Conservation (phyloP, 805 yeast species). For the Candida caryicola region DNA sequence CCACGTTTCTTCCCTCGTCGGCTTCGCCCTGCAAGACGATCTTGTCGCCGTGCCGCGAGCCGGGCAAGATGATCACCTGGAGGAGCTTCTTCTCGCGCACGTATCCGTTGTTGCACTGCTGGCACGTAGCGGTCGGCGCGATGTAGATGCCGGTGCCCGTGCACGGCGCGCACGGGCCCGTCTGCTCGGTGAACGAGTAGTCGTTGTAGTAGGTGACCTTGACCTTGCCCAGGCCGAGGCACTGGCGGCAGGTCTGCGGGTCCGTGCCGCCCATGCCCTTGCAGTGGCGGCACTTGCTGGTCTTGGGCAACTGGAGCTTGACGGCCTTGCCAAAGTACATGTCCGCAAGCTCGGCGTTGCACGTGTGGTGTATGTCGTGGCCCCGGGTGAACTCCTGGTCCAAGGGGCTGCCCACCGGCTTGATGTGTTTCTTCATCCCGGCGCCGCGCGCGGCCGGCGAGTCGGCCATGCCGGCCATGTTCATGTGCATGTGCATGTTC, state of each 20-base stretch:
- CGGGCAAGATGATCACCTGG: slow-evolving; percentile 53
- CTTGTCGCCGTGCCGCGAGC: slow-evolving; percentile 50
- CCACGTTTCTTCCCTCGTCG: slow-evolving; percentile 56
- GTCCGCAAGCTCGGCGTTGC: slow-evolving; percentile 52
- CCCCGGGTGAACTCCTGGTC: slow-evolving; percentile 33
- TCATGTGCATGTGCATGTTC: slow-evolving; percentile 7
- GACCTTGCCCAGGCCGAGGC: slow-evolving; percentile 46
- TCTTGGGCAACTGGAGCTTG: slow-evolving; percentile 53
- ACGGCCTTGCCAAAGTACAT: slow-evolving; percentile 55
- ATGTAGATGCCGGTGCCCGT: slow-evolving; percentile 32
- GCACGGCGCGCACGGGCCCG: slow-evolving; percentile 32
- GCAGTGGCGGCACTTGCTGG: slow-evolving; percentile 49
- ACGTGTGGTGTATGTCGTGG: slow-evolving; percentile 54
- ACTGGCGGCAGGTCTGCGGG: slow-evolving; percentile 32
- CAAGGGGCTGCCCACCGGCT: slow-evolving; percentile 19
- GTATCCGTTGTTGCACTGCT: slow-evolving; percentile 37
- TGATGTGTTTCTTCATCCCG: slow-evolving; percentile 14
- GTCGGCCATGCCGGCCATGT: background rate
- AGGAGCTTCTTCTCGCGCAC: slow-evolving; percentile 49
- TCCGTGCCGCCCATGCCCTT: slow-evolving; percentile 50
- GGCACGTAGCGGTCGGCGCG: slow-evolving; percentile 21
- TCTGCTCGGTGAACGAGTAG: slow-evolving; percentile 40
- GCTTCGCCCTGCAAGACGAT: slow-evolving; percentile 58
- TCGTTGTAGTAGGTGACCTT: slow-evolving; percentile 43
- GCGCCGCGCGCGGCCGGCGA: slow-evolving; percentile 1